Conservation (phyloP, 2,329 filamentous ascomycete species). For the Huntiella savannae region DNA sequence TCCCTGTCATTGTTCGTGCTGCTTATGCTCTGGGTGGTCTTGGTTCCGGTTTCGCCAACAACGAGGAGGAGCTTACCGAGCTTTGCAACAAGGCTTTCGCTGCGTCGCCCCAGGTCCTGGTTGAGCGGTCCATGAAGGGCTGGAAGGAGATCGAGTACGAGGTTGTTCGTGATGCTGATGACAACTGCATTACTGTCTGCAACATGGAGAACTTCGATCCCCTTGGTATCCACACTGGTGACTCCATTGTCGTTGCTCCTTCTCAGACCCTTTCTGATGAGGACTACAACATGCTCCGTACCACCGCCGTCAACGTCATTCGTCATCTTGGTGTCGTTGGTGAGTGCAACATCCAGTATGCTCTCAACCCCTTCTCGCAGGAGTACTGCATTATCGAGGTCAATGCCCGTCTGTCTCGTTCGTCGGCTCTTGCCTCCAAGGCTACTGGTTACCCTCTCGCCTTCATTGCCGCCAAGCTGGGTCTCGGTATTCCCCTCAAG, state of each 20-base stretch:
- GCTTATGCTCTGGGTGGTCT: constrained; percentile 91
- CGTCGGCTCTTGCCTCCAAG: constrained; percentile 88
- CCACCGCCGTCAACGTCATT: constrained; percentile 92
- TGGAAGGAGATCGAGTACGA: constrained; percentile 99
- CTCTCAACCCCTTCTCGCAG: constrained; percentile 79
- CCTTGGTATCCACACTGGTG: constrained; percentile 90
- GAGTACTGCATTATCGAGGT: constrained; percentile 99
- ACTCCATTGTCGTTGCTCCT: constrained; percentile 93
- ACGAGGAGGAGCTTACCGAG: constrained; percentile 62
- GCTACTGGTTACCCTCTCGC: constrained; percentile 91
- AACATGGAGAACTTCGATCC: constrained; percentile 99
- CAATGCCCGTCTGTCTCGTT: constrained; percentile 88
- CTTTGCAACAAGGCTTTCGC: constrained; percentile 92
- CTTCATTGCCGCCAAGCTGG: constrained; percentile 92
- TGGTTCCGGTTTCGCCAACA: constrained; percentile 85
- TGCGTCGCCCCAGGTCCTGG: constrained; percentile 84
- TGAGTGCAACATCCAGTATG: constrained; percentile 98
- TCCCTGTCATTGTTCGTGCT: constrained; percentile 90
- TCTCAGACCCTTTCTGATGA: constrained; percentile 94
- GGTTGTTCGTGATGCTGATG: constrained; percentile 81
- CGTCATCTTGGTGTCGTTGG: constrained; percentile 92
- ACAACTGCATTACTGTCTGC: constrained; percentile 98
- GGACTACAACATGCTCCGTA: constrained; percentile 98
- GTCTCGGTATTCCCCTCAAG: constrained; percentile 84
- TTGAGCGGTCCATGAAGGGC: constrained; percentile 97